Evolutionary conservation across 495 filamentous ascomycete genomes (phyloP).

Genomic region (Talaromyces liani): DNA sequence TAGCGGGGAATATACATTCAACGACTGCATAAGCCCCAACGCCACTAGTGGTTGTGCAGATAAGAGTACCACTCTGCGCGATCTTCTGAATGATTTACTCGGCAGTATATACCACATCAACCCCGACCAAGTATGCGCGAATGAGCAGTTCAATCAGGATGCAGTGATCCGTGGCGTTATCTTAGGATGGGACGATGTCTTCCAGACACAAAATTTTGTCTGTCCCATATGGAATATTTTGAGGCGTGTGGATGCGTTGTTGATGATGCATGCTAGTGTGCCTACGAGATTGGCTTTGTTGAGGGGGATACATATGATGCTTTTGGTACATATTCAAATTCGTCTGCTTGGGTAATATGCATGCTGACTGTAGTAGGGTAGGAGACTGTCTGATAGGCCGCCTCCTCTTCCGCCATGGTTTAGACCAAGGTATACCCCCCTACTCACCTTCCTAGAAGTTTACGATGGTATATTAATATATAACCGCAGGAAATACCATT

Average conservation of each 20-base stretch:
- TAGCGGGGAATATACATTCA: neutral
- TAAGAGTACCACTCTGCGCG: neutral
- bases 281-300: neutral
- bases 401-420: neutral
- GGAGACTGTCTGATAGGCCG: neutral
- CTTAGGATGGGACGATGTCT: neutral
- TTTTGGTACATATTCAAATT: neutral
- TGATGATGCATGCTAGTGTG: neutral
- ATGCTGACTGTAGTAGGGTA: neutral
- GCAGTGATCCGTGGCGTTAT: neutral
- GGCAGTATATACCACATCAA: neutral
- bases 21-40: neutral
- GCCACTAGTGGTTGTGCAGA: neutral
- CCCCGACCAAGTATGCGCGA: neutral
- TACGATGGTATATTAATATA: neutral
- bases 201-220: neutral
- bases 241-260: neutral
- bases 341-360: neutral
- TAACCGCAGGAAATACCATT: neutral
- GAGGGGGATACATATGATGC: neutral
- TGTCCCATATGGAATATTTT: conserved; percentile 7
- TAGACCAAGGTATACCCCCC: neutral
- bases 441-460: neutral
- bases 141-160: conserved; percentile 1
- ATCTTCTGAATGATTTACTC: neutral